These are phyloP conservation scores for Podaxis carcinomalis DNA, from an alignment of 768 basidiomycete species.

Conservation along the genomic window DNA sequence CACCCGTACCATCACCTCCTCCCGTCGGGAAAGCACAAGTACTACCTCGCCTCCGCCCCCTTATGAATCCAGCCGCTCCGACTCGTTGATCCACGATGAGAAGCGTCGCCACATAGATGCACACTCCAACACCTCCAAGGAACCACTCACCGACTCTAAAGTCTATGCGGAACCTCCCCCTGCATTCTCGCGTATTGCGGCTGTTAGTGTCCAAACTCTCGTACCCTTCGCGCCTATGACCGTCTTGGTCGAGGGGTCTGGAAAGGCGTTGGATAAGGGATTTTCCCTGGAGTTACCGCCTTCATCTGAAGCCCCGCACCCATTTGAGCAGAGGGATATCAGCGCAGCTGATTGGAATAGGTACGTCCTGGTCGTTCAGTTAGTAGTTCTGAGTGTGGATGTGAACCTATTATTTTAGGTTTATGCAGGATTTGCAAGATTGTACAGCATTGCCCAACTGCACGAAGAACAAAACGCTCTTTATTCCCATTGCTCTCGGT, in stretches of 20 bases:
- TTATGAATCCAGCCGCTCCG: background rate
- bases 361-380: background rate
- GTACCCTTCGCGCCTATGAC: background rate
- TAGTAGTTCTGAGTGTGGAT: background rate
- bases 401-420: background rate
- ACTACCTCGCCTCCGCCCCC: constrained; percentile 1
- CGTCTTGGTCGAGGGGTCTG: background rate
- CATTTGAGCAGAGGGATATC: constrained; percentile 5
- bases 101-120: background rate
- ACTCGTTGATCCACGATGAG: background rate
- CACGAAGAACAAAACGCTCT: background rate
- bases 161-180: background rate
- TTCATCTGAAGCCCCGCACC: background rate
- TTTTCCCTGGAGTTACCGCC: background rate
- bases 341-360: constrained; percentile 2
- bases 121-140: background rate
- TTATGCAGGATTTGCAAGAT: constrained; percentile 3
- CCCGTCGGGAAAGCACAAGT: background rate
- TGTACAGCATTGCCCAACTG: background rate
- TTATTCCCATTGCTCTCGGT: background rate
- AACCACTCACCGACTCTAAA: background rate
- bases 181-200: constrained; percentile 1
- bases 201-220: background rate
- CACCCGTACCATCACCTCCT: background rate
- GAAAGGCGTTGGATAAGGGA: constrained; percentile 6